phyloP scores from a whole-genome alignment of 2,329 filamentous ascomycete species.

The Aspergillus versicolor region DNA sequence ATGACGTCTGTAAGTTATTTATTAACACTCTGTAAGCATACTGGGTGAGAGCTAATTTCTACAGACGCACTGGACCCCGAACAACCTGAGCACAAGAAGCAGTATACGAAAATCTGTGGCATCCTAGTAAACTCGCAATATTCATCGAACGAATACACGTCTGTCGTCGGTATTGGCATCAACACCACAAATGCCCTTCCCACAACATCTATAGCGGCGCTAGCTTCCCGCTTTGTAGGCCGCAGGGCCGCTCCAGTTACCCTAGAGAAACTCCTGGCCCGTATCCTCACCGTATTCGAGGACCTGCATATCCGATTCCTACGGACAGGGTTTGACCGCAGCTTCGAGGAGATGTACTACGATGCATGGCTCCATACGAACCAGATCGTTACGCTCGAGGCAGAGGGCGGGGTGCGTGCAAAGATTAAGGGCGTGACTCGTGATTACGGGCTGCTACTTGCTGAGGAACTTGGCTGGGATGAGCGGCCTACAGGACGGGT shows the following conservation, averaged over 20 bases:
- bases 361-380: conserved; percentile 80
- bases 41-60: neutral
- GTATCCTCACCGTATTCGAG: conserved; percentile 76
- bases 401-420: conserved; percentile 71
- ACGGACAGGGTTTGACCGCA: conserved; percentile 68
- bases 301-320: conserved; percentile 73
- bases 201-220: conserved; percentile 79
- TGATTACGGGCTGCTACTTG: conserved; percentile 87
- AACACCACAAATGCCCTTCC: conserved; percentile 83
- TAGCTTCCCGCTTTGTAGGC: conserved; percentile 54
- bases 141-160: conserved; percentile 71
- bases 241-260: conserved; percentile 55
- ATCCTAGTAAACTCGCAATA: conserved; percentile 90
- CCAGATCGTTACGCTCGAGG: conserved; percentile 74
- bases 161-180: conserved; percentile 81
- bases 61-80: conserved; percentile 66
- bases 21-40: neutral
- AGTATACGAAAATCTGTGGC: conserved; percentile 86
- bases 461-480: conserved; percentile 74
- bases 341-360: conserved; percentile 77
- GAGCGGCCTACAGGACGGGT: conserved; percentile 73
- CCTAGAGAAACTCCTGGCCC: conserved; percentile 77
- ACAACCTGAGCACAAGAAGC: conserved; percentile 43
- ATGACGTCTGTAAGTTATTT: conserved; percentile 73
- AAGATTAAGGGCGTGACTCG: conserved; percentile 81